Evolutionary conservation across 192 early-diverging fungal species (phyloP).

Genomic region (Coemansia sp.): DNA sequence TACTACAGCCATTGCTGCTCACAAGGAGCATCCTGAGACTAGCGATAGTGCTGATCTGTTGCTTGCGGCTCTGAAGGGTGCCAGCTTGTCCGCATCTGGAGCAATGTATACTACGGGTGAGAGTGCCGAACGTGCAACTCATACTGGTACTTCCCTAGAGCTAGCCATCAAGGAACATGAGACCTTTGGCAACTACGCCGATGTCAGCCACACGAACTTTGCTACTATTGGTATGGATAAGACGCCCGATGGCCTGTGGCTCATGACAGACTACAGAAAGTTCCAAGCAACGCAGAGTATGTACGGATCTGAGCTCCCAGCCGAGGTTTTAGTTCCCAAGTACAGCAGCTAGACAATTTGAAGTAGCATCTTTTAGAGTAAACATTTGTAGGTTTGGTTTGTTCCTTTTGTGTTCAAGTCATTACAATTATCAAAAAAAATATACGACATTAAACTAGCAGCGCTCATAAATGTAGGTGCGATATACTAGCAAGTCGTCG

Average conservation of each 20-base stretch:
- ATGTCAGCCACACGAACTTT: neutral
- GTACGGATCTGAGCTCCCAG: neutral
- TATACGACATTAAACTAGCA: neutral
- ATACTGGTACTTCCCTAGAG: constrained; percentile 10
- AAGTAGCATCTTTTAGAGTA: neutral
- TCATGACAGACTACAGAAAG: constrained; percentile 8
- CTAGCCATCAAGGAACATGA: constrained; percentile 6
- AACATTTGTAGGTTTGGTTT: neutral
- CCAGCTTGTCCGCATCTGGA: constrained; percentile 1
- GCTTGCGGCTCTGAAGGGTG: neutral
- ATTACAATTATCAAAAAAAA: neutral
- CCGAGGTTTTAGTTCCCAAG: constrained; percentile 1
- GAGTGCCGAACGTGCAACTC: neutral
- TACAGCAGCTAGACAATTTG: neutral
- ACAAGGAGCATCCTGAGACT: neutral
- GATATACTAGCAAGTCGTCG: constrained; percentile 3
- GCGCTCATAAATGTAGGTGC: constrained; percentile 26
- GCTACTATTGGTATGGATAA: neutral
- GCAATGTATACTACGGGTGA: neutral
- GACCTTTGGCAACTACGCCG: neutral
- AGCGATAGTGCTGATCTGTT: neutral
- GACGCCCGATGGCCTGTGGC: constrained; percentile 19
- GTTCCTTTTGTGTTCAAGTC: neutral
- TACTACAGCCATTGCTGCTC: neutral
- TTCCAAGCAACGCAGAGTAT: constrained; percentile 20